These are phyloP conservation scores for Rubroshorea leprosula DNA, from an alignment of 345 rosid genomes.

Conservation along the genomic window DNA sequence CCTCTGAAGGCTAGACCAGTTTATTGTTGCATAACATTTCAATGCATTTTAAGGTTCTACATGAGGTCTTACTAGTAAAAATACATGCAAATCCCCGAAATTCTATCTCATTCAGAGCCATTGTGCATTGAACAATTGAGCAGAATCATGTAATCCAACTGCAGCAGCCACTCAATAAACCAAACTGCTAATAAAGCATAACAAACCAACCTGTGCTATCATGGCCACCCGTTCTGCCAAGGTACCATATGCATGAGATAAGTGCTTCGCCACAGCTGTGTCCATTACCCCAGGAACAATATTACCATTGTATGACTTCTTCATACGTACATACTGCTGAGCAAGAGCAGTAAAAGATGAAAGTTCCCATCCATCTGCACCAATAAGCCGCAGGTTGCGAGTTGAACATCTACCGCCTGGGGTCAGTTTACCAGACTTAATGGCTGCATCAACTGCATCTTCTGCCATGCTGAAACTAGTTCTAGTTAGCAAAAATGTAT, in stretches of 20 bases:
- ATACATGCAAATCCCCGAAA: too few species aligned
- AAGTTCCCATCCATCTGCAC: conserved; percentile 93
- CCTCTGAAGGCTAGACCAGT: too few species aligned
- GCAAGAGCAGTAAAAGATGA: conserved; percentile 77
- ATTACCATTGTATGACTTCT: conserved; percentile 63
- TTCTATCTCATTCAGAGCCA: too few species aligned
- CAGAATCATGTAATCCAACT: background rate
- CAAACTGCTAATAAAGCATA: background rate
- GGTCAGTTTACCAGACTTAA: conserved; percentile 71
- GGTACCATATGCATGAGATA: conserved; percentile 90
- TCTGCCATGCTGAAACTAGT: conserved; percentile 89
- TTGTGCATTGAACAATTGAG: too few species aligned
- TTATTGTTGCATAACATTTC: too few species aligned
- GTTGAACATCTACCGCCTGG: conserved; percentile 66
- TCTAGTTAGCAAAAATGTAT: conserved; percentile 21
- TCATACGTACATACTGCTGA: conserved; percentile 88
- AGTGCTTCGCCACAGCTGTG: conserved; percentile 79
- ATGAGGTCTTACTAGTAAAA: too few species aligned
- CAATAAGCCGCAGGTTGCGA: conserved; percentile 52
- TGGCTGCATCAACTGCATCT: conserved; percentile 91
- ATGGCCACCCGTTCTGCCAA: conserved; percentile 75
- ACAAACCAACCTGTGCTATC: conserved; percentile 77
- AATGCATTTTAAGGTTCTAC: background rate
- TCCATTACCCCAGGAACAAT: conserved; percentile 90
- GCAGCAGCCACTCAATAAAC: background rate